Conservation (phyloP, 2,329 filamentous ascomycete genomes). For the Aspergillus nomiae region DNA sequence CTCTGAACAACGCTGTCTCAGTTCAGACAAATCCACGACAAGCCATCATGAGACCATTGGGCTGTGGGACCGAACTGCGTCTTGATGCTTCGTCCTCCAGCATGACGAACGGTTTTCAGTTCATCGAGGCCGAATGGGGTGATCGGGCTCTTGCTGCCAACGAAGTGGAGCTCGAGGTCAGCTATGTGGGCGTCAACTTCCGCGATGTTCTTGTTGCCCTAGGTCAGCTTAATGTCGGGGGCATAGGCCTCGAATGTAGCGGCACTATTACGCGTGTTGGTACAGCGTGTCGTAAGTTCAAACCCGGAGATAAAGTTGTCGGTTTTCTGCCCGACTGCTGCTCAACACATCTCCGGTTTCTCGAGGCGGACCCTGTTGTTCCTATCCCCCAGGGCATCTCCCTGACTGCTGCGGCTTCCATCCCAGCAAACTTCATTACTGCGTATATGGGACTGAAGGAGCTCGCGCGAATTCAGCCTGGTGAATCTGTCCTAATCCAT, state of each 20-base stretch:
- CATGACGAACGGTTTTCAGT: neutral
- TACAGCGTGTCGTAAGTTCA: neutral
- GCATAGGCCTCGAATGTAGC: neutral
- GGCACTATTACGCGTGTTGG: constrained; percentile 5
- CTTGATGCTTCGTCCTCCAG: neutral
- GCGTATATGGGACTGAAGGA: neutral
- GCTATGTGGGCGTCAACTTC: constrained; percentile 11
- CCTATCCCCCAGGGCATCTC: neutral
- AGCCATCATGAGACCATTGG: neutral
- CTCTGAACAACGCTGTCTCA: neutral
- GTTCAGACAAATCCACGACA: neutral
- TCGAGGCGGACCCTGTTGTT: neutral
- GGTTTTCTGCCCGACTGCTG: neutral
- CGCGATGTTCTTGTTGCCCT: constrained; percentile 5
- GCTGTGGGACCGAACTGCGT: neutral
- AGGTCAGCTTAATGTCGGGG: neutral
- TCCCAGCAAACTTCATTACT: neutral
- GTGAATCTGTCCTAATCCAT: constrained; percentile 28
- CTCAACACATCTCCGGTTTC: neutral
- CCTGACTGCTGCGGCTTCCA: neutral
- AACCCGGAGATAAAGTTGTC: neutral
- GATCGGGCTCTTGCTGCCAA: neutral
- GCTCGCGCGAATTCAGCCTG: constrained; percentile 1
- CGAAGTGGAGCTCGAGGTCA: constrained; percentile 2
- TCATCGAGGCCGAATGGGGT: neutral